phyloP scores from a whole-genome alignment of 345 rosid species.

The Zanthoxylum bungeanum region DNA sequence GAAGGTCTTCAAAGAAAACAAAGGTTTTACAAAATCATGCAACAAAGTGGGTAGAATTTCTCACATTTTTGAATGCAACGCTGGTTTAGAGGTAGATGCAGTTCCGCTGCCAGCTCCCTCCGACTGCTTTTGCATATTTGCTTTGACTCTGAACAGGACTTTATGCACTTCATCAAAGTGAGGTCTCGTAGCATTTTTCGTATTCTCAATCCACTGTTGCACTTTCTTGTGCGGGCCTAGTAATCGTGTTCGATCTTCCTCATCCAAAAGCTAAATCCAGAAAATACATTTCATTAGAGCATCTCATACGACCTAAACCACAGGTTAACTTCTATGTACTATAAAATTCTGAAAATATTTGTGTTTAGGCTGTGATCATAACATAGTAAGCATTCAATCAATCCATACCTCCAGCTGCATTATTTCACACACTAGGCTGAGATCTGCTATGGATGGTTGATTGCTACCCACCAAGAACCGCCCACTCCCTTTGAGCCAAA shows the following conservation, averaged over 20 bases:
- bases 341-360: not conserved
- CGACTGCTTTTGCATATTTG: slow-evolving; percentile 27
- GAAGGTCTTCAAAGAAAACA: not conserved
- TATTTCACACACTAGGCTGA: slow-evolving; percentile 80
- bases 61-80: slow-evolving; percentile 41
- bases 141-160: slow-evolving; percentile 44
- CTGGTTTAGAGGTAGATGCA: slow-evolving; percentile 24
- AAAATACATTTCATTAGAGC: slow-evolving; percentile 10
- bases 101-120: slow-evolving; percentile 15
- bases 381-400: not conserved
- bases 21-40: not conserved
- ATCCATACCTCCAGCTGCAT: slow-evolving; percentile 68
- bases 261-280: slow-evolving; percentile 57
- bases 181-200: slow-evolving; percentile 61
- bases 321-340: not conserved
- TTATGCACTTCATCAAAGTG: slow-evolving; percentile 78
- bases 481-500: slow-evolving; percentile 77
- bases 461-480: slow-evolving; percentile 66
- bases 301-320: not conserved
- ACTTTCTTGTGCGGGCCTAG: slow-evolving; percentile 70
- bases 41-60: not conserved
- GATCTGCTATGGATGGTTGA: slow-evolving; percentile 85
- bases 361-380: not conserved
- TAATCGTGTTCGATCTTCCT: slow-evolving; percentile 48
- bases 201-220: slow-evolving; percentile 68